A percentile compares a stretch with the other conserved stretches of the same genome.
Evolutionary conservation across 768 basidiomycete genomes (phyloP).

Genomic region (Auricularia cornea): DNA sequence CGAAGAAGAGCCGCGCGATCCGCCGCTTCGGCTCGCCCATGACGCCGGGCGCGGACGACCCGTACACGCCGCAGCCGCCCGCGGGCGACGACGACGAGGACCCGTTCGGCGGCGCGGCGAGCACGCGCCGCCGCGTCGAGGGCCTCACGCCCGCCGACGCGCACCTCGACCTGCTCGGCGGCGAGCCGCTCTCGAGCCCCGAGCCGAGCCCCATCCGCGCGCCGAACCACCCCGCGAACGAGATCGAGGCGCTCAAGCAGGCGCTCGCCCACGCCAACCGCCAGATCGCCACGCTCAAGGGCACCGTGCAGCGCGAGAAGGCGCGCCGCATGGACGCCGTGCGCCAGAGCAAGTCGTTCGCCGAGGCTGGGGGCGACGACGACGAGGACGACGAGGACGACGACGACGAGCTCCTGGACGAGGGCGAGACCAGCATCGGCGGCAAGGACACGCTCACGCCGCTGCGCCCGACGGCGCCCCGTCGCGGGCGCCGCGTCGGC

Average conservation of each 20-base stretch:
- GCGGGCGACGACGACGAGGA: conserved; percentile 50
- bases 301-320: conserved; percentile 74
- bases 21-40: conserved; percentile 64
- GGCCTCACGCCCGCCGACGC: conserved; percentile 42
- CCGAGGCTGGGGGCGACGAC: conserved; percentile 29
- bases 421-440: conserved; percentile 16
- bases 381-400: conserved; percentile 36
- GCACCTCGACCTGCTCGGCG: conserved; percentile 37
- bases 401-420: conserved; percentile 40
- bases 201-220: conserved; percentile 54
- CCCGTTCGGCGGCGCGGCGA: conserved; percentile 57
- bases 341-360: conserved; percentile 41
- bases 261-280: conserved; percentile 79
- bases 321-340: conserved; percentile 64
- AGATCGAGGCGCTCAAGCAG: conserved; percentile 75
- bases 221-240: conserved; percentile 67
- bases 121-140: conserved; percentile 48
- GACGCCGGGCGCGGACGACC: conserved; percentile 42
- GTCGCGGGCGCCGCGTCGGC: not conserved
- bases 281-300: conserved; percentile 75
- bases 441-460: not conserved
- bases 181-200: conserved; percentile 39
- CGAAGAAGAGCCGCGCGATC: conserved; percentile 52
- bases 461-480: not conserved
- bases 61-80: conserved; percentile 16